Evolutionary conservation across 1,284 basidiomycete species (phyloP).

Genomic region (Boletus sp.): DNA sequence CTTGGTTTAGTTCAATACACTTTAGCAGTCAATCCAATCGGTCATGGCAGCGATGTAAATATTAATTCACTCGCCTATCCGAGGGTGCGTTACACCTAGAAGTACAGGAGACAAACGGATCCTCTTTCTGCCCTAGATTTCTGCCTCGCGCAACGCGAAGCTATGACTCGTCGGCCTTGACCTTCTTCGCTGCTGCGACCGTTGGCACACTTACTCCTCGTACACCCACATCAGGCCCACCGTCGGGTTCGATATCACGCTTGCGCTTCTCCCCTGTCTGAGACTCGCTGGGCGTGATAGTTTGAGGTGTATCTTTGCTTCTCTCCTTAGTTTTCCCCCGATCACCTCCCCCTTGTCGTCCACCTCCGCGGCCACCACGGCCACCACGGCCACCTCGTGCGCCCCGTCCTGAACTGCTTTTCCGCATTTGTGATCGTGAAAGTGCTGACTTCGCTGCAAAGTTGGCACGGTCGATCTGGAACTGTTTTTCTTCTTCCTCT

Average conservation of each 20-base stretch:
- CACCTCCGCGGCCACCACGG: slow-evolving; percentile 49
- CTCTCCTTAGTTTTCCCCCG: slow-evolving; percentile 32
- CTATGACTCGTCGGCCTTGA: slow-evolving; percentile 52
- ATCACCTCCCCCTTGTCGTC: slow-evolving; percentile 38
- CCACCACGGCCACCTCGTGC: slow-evolving; percentile 47
- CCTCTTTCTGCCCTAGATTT: neutral
- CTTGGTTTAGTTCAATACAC: no score
- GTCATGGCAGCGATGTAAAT: no score
- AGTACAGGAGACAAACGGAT: slow-evolving; percentile 20
- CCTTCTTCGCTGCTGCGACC: slow-evolving; percentile 61
- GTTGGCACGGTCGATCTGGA: slow-evolving; percentile 73
- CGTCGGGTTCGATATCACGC: slow-evolving; percentile 73
- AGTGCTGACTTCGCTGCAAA: slow-evolving; percentile 59
- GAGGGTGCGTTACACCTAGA: slow-evolving; percentile 7
- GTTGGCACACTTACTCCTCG: slow-evolving; percentile 63
- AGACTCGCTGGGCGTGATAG: slow-evolving; percentile 37
- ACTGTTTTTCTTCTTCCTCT: slow-evolving; percentile 68
- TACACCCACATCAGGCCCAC: slow-evolving; percentile 65
- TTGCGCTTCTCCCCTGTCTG: slow-evolving; percentile 71
- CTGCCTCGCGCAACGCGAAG: neutral
- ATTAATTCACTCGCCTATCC: no score
- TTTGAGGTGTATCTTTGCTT: slow-evolving; percentile 21
- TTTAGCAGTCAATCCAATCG: no score
- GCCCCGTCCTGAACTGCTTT: slow-evolving; percentile 38
- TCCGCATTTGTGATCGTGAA: slow-evolving; percentile 38